A percentile compares a stretch with the other conserved stretches of the same genome.
These are phyloP conservation scores for Annulohypoxylon bovei DNA, from an alignment of 495 filamentous ascomycete genomes.

Conservation along the genomic window DNA sequence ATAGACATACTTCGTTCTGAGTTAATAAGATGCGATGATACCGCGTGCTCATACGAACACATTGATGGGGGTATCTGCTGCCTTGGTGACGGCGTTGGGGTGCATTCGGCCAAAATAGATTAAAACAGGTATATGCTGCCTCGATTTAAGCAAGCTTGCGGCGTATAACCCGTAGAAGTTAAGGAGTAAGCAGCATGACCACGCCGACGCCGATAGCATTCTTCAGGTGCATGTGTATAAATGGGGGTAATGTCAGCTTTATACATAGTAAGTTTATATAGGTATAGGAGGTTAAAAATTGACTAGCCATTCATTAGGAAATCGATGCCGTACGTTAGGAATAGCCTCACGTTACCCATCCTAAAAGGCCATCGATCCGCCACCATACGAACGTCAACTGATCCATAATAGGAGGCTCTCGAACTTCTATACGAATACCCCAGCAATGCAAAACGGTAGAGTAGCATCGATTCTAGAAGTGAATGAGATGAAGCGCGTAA, in stretches of 20 bases:
- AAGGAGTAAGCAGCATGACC: background rate
- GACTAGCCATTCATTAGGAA: background rate
- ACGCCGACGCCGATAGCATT: background rate
- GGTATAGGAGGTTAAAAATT: background rate
- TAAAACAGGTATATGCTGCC: background rate
- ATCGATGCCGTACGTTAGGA: background rate
- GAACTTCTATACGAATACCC: background rate
- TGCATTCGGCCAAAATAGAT: background rate
- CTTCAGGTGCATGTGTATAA: background rate
- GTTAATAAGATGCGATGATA: too few species aligned
- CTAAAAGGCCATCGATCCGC: background rate
- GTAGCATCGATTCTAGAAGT: conserved; percentile 3
- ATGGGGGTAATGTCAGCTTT: conserved; percentile 3
- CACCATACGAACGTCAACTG: background rate
- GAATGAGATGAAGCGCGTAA: conserved; percentile 1
- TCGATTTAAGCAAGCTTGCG: background rate
- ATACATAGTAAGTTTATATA: background rate
- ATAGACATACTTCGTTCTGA: too few species aligned
- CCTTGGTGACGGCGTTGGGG: background rate
- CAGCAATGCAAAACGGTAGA: background rate
- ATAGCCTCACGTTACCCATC: background rate
- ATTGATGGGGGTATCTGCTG: background rate
- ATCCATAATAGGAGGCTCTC: background rate
- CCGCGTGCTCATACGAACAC: background rate
- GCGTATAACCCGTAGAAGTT: background rate